These are phyloP conservation scores for Globisporangium spiculum DNA, from an alignment of 352 stramenopile genomes.

Conservation along the genomic window DNA sequence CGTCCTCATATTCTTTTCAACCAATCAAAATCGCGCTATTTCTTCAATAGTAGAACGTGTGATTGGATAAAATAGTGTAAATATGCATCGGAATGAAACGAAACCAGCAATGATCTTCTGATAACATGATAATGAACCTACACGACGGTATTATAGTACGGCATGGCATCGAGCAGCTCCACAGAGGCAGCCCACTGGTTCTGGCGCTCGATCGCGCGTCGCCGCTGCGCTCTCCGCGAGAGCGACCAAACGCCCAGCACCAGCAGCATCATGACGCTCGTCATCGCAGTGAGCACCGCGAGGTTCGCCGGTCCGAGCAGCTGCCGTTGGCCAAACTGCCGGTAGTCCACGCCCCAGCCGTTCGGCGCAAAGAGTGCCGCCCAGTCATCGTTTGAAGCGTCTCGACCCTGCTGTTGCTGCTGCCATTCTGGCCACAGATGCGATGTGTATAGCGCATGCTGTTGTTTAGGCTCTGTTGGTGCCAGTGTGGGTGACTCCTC, in stretches of 20 bases:
- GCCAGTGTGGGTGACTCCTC: background rate
- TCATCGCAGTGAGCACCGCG: constrained; percentile 4
- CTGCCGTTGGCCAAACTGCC: constrained; percentile 5
- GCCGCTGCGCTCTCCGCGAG: background rate
- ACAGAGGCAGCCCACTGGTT: constrained; percentile 13
- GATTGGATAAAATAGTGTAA: background rate
- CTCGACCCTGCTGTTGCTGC: background rate
- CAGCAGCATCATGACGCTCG: constrained; percentile 2
- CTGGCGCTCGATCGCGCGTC: constrained; percentile 7
- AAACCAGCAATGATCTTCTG: background rate
- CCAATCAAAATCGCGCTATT: background rate
- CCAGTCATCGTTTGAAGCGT: constrained; percentile 1
- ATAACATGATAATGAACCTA: background rate
- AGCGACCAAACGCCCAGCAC: constrained; percentile 9
- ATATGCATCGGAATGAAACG: background rate
- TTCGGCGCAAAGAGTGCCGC: constrained; percentile 1
- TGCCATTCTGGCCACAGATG: background rate
- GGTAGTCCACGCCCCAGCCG: constrained; percentile 1
- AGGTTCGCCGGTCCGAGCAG: constrained; percentile 7
- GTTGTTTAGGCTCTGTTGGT: background rate
- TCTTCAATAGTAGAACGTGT: too few relatives aligned
- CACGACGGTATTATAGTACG: background rate
- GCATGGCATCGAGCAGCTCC: constrained; percentile 13
- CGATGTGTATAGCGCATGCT: background rate
- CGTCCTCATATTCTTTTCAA: background rate